Percentiles rank a stretch among this genome's conserved stretches.
Conservation (phyloP, 106 monocot species). For the Dendrobium nobile region DNA sequence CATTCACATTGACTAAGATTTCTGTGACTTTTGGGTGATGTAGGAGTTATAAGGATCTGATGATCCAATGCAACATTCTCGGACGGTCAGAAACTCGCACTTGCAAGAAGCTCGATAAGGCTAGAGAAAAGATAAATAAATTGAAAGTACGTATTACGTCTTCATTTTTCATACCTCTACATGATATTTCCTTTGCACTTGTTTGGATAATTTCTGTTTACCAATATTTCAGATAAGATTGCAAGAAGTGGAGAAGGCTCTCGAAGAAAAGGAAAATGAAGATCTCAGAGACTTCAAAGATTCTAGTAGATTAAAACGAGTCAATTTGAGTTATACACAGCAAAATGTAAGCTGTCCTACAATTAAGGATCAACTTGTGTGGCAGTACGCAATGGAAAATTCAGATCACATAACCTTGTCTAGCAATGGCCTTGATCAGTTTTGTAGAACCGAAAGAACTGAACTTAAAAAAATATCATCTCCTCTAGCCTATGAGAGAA, state of each 20-base stretch:
- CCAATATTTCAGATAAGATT: slow-evolving; percentile 34
- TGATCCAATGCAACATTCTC: slow-evolving; percentile 76
- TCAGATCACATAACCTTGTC: slow-evolving; percentile 5
- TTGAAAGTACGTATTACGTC: slow-evolving; percentile 35
- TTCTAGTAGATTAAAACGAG: slow-evolving; percentile 22
- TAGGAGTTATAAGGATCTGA: slow-evolving; percentile 92
- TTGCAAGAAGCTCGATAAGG: slow-evolving; percentile 60
- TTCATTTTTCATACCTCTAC: neutral
- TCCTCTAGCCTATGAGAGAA: slow-evolving; percentile 12
- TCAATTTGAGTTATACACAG: neutral
- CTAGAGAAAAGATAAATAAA: slow-evolving; percentile 73
- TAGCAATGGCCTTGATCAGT: neutral
- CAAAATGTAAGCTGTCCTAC: neutral
- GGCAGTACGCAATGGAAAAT: neutral
- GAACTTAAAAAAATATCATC: slow-evolving; percentile 7
- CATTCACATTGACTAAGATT: neutral
- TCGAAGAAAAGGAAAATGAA: slow-evolving; percentile 68
- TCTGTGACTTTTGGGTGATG: neutral
- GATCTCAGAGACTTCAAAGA: slow-evolving; percentile 45
- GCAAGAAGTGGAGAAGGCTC: slow-evolving; percentile 60
- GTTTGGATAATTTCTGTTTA: neutral
- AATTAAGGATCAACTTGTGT: slow-evolving; percentile 13
- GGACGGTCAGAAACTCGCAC: slow-evolving; percentile 74
- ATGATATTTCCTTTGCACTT: neutral
- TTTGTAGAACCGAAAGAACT: slow-evolving; percentile 5